These are phyloP conservation scores for Phlyctochytrium arcticum DNA, from an alignment of 192 early-diverging fungal species.

Conservation along the genomic window DNA sequence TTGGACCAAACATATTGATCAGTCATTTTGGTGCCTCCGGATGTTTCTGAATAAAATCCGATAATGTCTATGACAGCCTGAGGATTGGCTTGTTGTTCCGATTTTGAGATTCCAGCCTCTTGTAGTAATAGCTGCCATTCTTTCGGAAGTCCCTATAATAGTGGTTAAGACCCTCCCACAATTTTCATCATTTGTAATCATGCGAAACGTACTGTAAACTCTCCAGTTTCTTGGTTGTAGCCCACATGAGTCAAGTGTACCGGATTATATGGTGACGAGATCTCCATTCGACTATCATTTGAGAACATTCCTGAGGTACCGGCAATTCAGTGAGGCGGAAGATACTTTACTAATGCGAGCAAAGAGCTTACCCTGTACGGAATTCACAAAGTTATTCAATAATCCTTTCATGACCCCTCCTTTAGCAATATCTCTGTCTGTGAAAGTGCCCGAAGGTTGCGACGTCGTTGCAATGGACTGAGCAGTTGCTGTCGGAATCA, in stretches of 20 bases:
- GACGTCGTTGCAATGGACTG: constrained; percentile 18
- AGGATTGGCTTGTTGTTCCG: constrained; percentile 89
- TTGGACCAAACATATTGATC: constrained; percentile 28
- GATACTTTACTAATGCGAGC: neutral
- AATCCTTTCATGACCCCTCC: constrained; percentile 26
- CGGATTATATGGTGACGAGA: constrained; percentile 93
- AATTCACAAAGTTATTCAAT: constrained; percentile 29
- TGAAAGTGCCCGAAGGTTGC: neutral
- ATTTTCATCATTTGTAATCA: neutral
- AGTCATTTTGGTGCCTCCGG: constrained; percentile 12
- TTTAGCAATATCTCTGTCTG: constrained; percentile 6
- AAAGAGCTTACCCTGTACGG: constrained; percentile 19
- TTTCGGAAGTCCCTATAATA: constrained; percentile 78
- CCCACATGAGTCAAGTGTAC: constrained; percentile 98
- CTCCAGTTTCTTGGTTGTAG: constrained; percentile 92
- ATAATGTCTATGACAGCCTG: constrained; percentile 62
- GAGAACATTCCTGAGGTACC: constrained; percentile 23
- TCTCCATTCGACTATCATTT: constrained; percentile 38
- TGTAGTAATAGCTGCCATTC: constrained; percentile 90
- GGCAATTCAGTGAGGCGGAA: neutral
- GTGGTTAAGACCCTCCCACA: neutral
- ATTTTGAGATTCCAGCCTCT: constrained; percentile 90
- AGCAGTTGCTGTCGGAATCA: constrained; percentile 24
- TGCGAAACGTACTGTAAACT: constrained; percentile 49
- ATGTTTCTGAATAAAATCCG: constrained; percentile 41